Evolutionary conservation across 306 rosid genomes (phyloP).

Genomic region (Ormosia emarginata): DNA sequence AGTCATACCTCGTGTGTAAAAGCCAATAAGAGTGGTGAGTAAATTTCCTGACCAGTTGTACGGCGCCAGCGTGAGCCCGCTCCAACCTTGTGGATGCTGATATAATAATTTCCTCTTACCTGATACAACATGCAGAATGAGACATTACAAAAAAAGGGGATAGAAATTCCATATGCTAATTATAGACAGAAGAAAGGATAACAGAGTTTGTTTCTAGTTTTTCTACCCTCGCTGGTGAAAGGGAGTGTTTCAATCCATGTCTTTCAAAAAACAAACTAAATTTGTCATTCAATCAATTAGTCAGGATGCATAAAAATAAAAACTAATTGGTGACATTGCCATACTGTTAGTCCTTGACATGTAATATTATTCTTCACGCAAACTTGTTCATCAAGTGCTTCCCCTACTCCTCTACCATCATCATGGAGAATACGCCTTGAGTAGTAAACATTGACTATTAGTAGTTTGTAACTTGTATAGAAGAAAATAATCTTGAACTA

Average conservation of each 20-base stretch:
- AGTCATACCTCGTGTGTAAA: constrained; percentile 61
- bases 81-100: constrained; percentile 47
- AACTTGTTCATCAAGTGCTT: constrained; percentile 77
- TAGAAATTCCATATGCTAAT: not conserved
- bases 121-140: constrained; percentile 26
- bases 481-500: not conserved
- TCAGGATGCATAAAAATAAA: not conserved
- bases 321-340: not conserved
- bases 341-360: constrained; percentile 59
- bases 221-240: not conserved
- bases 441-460: constrained; percentile 5
- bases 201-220: not conserved
- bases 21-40: constrained; percentile 66
- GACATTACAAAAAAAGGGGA: not conserved
- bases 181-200: not conserved
- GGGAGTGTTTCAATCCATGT: not conserved
- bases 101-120: constrained; percentile 69
- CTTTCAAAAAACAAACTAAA: not conserved
- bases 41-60: constrained; percentile 68
- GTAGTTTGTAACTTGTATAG: not conserved
- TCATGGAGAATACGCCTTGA: constrained; percentile 60
- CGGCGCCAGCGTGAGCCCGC: constrained; percentile 75
- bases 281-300: not conserved
- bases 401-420: constrained; percentile 73
- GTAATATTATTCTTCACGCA: constrained; percentile 20